Conservation (phyloP, 768 basidiomycete genomes). For the Leccinellum rugosiceps region DNA sequence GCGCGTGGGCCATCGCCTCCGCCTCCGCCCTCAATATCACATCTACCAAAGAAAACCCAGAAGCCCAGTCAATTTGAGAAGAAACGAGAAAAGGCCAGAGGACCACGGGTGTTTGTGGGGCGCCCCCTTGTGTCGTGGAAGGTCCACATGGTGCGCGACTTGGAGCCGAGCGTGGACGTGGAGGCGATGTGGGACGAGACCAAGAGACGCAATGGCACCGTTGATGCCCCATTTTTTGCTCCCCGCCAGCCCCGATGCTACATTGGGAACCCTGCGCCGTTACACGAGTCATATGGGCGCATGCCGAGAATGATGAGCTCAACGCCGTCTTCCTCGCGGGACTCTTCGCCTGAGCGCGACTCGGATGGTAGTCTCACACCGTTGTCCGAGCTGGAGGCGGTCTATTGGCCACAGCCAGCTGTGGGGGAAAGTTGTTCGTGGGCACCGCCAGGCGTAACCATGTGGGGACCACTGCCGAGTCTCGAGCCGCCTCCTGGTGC, state of each 20-base stretch:
- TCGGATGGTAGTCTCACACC: constrained; percentile 15
- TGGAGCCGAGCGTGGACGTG: constrained; percentile 16
- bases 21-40: background rate
- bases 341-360: background rate
- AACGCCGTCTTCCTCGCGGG: background rate
- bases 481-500: background rate
- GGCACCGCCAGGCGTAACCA: constrained; percentile 8
- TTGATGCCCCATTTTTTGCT: background rate
- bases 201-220: background rate
- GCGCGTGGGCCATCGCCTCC: background rate
- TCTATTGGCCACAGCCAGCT: constrained; percentile 31
- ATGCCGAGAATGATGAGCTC: constrained; percentile 12
- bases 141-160: constrained; percentile 18
- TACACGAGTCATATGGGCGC: constrained; percentile 19
- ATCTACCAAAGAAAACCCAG: background rate
- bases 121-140: constrained; percentile 23
- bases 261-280: constrained; percentile 13
- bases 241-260: constrained; percentile 12
- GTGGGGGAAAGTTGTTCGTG: constrained; percentile 31
- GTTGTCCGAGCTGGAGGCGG: constrained; percentile 8
- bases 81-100: background rate
- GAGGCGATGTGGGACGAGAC: background rate
- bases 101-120: constrained; percentile 27
- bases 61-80: background rate
- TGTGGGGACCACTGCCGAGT: background rate